A percentile compares a stretch with the other conserved stretches of the same genome.
These are phyloP conservation scores for Monosporascus sp. DNA, from an alignment of 2,329 filamentous ascomycete genomes.

Conservation along the genomic window DNA sequence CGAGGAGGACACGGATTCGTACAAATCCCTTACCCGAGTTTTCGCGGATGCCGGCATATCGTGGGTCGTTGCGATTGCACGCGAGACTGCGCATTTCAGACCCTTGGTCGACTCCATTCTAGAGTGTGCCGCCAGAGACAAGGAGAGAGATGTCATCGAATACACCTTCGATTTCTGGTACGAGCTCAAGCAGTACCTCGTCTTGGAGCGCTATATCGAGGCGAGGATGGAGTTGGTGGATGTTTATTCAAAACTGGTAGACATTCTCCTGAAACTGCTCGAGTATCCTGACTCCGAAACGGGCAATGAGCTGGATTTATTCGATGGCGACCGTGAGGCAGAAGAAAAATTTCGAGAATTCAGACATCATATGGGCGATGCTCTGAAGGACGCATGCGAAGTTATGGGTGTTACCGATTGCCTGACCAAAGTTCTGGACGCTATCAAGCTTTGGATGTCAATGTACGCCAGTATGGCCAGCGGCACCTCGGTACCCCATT, in stretches of 20 bases:
- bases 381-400: slow-evolving; percentile 93
- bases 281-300: slow-evolving; percentile 76
- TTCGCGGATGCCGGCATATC: slow-evolving; percentile 91
- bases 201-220: slow-evolving; percentile 81
- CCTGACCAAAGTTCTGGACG: slow-evolving; percentile 76
- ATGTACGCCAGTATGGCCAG: slow-evolving; percentile 73
- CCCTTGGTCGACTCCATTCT: slow-evolving; percentile 82
- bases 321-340: slow-evolving; percentile 90
- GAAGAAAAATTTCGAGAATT: slow-evolving; percentile 98
- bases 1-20: slow-evolving; percentile 77
- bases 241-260: slow-evolving; percentile 82
- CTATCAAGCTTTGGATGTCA: slow-evolving; percentile 84
- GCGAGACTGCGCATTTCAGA: slow-evolving; percentile 75
- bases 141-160: slow-evolving; percentile 84
- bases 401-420: slow-evolving; percentile 93
- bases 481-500: slow-evolving; percentile 74
- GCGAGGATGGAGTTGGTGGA: slow-evolving; percentile 72
- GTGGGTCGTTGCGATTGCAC: slow-evolving; percentile 88
- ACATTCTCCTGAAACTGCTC: slow-evolving; percentile 86
- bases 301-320: slow-evolving; percentile 73
- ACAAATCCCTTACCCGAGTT: slow-evolving; percentile 83
- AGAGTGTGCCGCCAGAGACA: slow-evolving; percentile 85
- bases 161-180: slow-evolving; percentile 98
- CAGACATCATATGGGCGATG: slow-evolving; percentile 94
- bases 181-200: slow-evolving; percentile 93